These are phyloP conservation scores for Luvunga scandens DNA, from an alignment of 345 rosid genomes.

Conservation along the genomic window DNA sequence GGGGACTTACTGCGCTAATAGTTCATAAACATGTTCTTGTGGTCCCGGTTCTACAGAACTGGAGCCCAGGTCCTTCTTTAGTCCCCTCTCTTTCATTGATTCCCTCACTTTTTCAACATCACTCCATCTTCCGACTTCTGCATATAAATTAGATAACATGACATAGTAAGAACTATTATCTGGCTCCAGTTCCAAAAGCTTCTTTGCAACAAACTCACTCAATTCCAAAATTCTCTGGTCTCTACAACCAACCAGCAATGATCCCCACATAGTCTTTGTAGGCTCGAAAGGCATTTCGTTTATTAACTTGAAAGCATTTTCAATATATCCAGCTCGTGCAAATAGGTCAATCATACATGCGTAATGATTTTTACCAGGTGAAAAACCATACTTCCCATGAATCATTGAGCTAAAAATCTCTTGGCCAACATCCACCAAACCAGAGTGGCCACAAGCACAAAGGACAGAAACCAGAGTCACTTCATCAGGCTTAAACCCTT, in stretches of 20 bases:
- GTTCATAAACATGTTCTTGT: conserved; percentile 14
- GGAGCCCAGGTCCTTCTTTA: conserved; percentile 38
- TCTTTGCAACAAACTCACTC: conserved; percentile 43
- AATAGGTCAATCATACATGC: conserved; percentile 50
- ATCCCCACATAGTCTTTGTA: conserved; percentile 54
- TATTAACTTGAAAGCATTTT: conserved; percentile 39
- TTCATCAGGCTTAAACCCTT: conserved; percentile 37
- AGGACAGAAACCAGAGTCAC: conserved; percentile 49
- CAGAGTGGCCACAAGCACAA: conserved; percentile 54
- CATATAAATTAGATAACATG: conserved; percentile 41
- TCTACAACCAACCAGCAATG: conserved; percentile 43
- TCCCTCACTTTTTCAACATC: conserved; percentile 38
- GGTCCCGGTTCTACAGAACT: conserved; percentile 31
- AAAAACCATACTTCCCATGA: conserved; percentile 41
- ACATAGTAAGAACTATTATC: conserved; percentile 40
- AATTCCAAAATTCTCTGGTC: conserved; percentile 38
- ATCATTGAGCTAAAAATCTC: conserved; percentile 41
- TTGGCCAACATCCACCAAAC: conserved; percentile 36
- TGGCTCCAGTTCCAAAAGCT: conserved; percentile 54
- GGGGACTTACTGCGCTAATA: neutral
- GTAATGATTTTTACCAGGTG: conserved; percentile 44
- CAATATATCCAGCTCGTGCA: conserved; percentile 35
- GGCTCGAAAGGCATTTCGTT: conserved; percentile 49
- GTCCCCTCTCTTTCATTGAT: conserved; percentile 39
- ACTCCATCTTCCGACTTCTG: conserved; percentile 53